phyloP scores from a whole-genome alignment of 2,329 filamentous ascomycete genomes.

The Hymenotorrendiella dingleyae region DNA sequence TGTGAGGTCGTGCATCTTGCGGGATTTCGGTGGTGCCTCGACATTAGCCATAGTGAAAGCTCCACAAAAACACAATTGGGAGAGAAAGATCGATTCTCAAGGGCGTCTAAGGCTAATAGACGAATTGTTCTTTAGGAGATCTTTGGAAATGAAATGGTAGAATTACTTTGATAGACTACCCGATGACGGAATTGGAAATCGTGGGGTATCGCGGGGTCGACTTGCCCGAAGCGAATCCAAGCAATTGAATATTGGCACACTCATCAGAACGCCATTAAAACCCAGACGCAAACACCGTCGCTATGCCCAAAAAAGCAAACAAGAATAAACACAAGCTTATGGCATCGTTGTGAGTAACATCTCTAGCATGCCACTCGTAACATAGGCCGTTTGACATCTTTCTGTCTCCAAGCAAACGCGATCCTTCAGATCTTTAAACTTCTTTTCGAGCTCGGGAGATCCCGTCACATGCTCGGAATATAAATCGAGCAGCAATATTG shows the following conservation, averaged over 20 bases:
- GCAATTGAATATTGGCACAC: not conserved
- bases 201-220: constrained; percentile 10
- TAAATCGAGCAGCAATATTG: constrained; percentile 75
- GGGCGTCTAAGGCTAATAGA: too few species aligned
- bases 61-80: too few species aligned
- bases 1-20: constrained; percentile 35
- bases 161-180: too few species aligned
- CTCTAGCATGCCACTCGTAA: constrained; percentile 84
- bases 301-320: constrained; percentile 33
- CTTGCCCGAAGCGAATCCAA: not conserved
- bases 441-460: constrained; percentile 64
- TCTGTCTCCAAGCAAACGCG: constrained; percentile 74
- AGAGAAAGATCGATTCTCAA: not conserved
- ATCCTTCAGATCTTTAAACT: constrained; percentile 62
- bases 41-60: constrained; percentile 13
- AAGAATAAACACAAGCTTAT: constrained; percentile 13
- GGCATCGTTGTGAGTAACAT: constrained; percentile 54
- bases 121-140: too few species aligned
- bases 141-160: too few species aligned
- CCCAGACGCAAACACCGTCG: constrained; percentile 33
- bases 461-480: constrained; percentile 76
- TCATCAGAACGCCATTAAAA: not conserved
- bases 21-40: constrained; percentile 15
- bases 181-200: constrained; percentile 1
- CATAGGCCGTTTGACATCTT: constrained; percentile 73